These are phyloP conservation scores for Solanum paucissectum DNA, from an alignment of 257 asterid genomes.

Conservation along the genomic window DNA sequence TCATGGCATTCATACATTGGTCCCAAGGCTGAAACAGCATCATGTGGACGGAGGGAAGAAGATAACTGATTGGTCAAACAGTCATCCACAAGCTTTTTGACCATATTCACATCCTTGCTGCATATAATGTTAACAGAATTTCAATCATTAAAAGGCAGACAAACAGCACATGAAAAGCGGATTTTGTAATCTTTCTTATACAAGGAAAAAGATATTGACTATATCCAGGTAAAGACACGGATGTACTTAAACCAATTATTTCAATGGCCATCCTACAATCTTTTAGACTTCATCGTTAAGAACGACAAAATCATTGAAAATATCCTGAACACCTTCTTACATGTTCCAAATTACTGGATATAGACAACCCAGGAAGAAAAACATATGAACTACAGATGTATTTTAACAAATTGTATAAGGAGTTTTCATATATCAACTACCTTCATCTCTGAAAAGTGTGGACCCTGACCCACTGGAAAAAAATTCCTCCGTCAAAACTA, in stretches of 20 bases:
- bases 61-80: slow-evolving; percentile 61
- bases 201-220: not conserved
- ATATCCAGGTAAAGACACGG: not conserved
- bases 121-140: slow-evolving; percentile 9
- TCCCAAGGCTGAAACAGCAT: slow-evolving; percentile 97
- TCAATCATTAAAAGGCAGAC: not conserved
- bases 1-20: slow-evolving; percentile 93
- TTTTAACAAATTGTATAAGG: not conserved
- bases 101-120: slow-evolving; percentile 93
- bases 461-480: not conserved
- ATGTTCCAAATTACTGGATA: not conserved
- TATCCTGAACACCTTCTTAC: not conserved
- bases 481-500: not conserved
- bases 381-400: not conserved
- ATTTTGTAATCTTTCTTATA: not conserved
- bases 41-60: slow-evolving; percentile 93
- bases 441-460: not conserved
- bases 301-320: not conserved
- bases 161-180: not conserved
- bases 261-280: not conserved
- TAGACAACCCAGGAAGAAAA: not conserved
- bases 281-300: not conserved
- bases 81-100: slow-evolving; percentile 92
- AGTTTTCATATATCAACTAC: not conserved
- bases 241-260: not conserved